Conservation (phyloP, 306 rosid genomes). For the Malus fusca region DNA sequence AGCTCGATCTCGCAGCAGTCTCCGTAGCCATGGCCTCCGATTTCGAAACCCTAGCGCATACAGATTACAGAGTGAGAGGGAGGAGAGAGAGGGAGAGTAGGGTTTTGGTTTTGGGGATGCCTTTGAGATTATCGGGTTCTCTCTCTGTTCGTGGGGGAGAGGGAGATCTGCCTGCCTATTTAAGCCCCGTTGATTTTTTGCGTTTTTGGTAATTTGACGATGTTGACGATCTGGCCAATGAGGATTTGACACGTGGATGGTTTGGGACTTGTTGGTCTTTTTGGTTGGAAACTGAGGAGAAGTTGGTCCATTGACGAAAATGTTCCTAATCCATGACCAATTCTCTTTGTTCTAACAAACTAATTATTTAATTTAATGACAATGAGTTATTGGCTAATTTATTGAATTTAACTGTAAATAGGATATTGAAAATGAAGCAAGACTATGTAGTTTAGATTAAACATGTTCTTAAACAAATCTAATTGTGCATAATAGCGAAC, state of each 20-base stretch:
- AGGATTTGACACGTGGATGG: not conserved
- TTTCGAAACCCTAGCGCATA: conserved; percentile 13
- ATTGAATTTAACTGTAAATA: too few species aligned
- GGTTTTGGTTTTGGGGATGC: conserved; percentile 40
- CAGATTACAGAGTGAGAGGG: conserved; percentile 1
- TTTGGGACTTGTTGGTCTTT: conserved; percentile 15
- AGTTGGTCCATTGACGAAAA: not conserved
- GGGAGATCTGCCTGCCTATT: not conserved
- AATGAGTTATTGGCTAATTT: too few species aligned
- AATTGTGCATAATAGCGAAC: too few species aligned
- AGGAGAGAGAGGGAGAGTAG: conserved; percentile 25
- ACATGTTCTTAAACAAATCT: too few species aligned
- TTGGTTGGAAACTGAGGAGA: conserved; percentile 4
- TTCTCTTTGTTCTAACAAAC: too few species aligned
- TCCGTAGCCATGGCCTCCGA: conserved; percentile 57
- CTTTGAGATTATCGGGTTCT: conserved; percentile 16
- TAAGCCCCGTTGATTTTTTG: not conserved
- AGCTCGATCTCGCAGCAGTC: conserved; percentile 45
- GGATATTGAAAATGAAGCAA: too few species aligned
- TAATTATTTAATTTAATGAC: too few species aligned
- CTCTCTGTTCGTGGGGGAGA: not conserved
- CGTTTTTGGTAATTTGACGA: not conserved
- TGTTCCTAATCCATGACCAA: not conserved
- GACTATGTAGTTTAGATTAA: too few species aligned
- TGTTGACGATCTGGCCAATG: not conserved